These are phyloP conservation scores for Trebouxia gelatinosa DNA, from an alignment of 163 green algal species.

Conservation along the genomic window DNA sequence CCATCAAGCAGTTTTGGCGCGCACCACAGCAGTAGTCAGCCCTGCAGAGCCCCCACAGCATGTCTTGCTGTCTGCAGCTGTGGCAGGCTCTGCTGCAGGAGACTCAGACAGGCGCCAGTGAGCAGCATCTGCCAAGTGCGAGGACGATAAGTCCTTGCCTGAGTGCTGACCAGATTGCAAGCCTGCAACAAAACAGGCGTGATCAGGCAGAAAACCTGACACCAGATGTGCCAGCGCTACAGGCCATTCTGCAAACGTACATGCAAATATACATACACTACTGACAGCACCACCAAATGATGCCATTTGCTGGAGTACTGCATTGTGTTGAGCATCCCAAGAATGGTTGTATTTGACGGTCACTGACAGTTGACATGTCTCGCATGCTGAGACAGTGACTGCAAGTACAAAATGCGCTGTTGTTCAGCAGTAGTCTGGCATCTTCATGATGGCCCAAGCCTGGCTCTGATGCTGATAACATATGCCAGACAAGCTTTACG, in stretches of 20 bases:
- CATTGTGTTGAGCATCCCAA: neutral
- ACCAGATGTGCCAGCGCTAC: neutral
- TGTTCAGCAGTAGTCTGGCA: no score
- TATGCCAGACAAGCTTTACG: neutral
- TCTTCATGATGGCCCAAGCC: no score
- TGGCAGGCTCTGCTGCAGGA: neutral
- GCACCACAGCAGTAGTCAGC: no score
- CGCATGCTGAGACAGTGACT: no score
- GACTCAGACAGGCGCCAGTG: neutral
- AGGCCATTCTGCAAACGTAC: no score
- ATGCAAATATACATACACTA: neutral
- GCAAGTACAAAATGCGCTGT: no score
- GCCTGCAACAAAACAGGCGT: no score
- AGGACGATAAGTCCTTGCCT: neutral
- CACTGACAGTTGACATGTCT: neutral
- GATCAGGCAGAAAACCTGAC: constrained; percentile 10
- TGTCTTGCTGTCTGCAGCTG: constrained; percentile 19
- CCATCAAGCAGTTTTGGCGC: no score
- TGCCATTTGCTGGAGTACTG: neutral
- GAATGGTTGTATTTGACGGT: neutral
- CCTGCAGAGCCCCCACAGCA: no score
- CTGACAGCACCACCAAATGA: neutral
- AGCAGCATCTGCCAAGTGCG: no score
- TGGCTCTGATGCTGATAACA: neutral
- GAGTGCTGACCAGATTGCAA: neutral